phyloP scores from a whole-genome alignment of 192 early-diverging fungal species.

The Coemansia sp. region DNA sequence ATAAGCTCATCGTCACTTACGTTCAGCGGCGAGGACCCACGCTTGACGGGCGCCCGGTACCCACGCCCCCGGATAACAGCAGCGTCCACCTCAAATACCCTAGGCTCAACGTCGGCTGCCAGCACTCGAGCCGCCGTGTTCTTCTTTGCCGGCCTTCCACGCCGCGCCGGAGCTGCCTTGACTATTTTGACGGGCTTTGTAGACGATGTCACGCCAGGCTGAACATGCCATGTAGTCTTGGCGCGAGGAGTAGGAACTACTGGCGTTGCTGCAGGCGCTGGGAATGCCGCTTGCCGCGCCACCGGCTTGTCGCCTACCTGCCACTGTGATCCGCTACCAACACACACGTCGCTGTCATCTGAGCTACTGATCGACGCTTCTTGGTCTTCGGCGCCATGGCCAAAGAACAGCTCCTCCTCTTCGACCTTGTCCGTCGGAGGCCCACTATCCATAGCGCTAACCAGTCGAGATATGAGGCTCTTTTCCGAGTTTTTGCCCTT shows the following conservation, averaged over 20 bases:
- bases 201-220: conserved; percentile 3
- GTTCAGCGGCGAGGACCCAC: conserved; percentile 3
- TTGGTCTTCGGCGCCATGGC: not conserved
- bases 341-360: conserved; percentile 12
- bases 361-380: conserved; percentile 20
- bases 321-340: not conserved
- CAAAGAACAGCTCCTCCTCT: not conserved
- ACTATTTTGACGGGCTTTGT: conserved; percentile 7
- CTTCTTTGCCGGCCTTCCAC: conserved; percentile 3
- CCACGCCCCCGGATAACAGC: conserved; percentile 24
- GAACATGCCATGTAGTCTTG: conserved; percentile 3
- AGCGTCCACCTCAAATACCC: conserved; percentile 21
- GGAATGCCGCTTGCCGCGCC: not conserved
- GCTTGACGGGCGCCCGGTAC: not conserved
- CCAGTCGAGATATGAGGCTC: conserved; percentile 38
- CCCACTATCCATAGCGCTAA: conserved; percentile 18
- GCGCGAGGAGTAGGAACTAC: not conserved
- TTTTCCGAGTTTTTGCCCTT: conserved; percentile 24
- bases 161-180: conserved; percentile 1
- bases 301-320: not conserved
- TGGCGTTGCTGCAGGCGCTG: not conserved
- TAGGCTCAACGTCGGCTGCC: conserved; percentile 9
- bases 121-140: not conserved
- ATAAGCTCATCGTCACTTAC: conserved; percentile 38
- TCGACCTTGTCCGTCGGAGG: not conserved